These are phyloP conservation scores for Suillus subalutaceus DNA, from an alignment of 768 basidiomycete genomes.

Conservation along the genomic window DNA sequence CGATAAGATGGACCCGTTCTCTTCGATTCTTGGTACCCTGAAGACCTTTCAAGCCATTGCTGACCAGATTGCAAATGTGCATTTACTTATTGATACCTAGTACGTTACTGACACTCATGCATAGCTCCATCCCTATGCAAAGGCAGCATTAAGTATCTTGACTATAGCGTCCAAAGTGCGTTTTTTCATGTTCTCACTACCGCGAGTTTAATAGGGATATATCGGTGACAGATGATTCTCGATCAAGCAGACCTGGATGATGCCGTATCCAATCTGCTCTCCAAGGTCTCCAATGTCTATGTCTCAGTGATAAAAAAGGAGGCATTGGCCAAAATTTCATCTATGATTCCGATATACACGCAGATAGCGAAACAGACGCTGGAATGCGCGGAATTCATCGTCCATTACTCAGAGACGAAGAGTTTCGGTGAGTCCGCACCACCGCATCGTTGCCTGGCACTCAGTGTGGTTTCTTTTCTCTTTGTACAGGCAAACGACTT, in stretches of 20 bases:
- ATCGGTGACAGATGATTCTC: neutral
- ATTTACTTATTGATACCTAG: no score
- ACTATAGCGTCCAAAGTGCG: no score
- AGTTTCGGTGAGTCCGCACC: conserved; percentile 19
- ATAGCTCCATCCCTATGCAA: neutral
- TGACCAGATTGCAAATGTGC: no score
- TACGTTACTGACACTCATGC: neutral
- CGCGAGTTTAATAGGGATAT: no score
- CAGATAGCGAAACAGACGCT: conserved; percentile 19
- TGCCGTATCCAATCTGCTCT: neutral
- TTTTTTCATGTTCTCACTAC: no score
- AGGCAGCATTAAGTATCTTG: neutral
- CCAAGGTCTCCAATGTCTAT: conserved; percentile 1
- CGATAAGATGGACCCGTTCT: no score
- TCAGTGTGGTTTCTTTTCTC: neutral
- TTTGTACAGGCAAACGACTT: neutral
- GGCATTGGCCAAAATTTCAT: neutral
- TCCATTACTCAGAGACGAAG: conserved; percentile 27
- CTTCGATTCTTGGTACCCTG: no score
- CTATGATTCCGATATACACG: neutral
- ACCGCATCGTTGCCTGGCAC: accelerated
- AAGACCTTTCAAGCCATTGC: no score
- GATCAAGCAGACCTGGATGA: neutral
- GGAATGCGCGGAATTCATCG: conserved; percentile 32
- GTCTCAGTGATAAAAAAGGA: conserved; percentile 4